These are phyloP conservation scores for Lichina pygmaea DNA, from an alignment of 495 filamentous ascomycete genomes.

Conservation along the genomic window DNA sequence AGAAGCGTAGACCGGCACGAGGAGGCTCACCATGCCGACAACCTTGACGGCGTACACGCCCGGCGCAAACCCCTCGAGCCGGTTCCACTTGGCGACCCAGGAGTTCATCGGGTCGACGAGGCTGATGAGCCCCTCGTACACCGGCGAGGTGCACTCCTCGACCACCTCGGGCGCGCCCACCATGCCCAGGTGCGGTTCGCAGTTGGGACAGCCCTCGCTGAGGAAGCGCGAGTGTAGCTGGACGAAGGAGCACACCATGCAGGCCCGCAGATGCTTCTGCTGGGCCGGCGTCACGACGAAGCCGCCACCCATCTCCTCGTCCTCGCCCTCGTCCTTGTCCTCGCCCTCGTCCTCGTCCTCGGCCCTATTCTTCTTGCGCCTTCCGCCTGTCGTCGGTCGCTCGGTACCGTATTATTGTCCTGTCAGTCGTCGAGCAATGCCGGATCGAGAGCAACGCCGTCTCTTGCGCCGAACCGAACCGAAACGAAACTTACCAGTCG, in stretches of 20 bases:
- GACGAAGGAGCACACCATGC: constrained; percentile 94
- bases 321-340: constrained; percentile 3
- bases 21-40: constrained; percentile 31
- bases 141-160: constrained; percentile 78
- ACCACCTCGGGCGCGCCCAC: constrained; percentile 51
- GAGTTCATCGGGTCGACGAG: constrained; percentile 48
- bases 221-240: constrained; percentile 60
- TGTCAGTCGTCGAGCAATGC: too few species aligned
- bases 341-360: constrained; percentile 4
- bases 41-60: constrained; percentile 91
- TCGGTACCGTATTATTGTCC: too few species aligned
- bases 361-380: background rate
- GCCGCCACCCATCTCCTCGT: background rate
- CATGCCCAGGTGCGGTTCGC: constrained; percentile 70
- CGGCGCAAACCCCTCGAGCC: constrained; percentile 60
- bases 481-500: too few species aligned
- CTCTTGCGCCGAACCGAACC: too few species aligned
- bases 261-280: constrained; percentile 66
- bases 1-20: background rate
- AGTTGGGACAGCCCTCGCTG: constrained; percentile 80
- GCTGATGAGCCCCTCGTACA: constrained; percentile 73
- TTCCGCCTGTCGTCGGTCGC: too few species aligned
- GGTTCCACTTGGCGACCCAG: constrained; percentile 88
- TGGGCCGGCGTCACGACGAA: constrained; percentile 7
- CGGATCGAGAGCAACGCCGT: too few species aligned